Percentiles rank a stretch among this genome's conserved stretches.
Evolutionary conservation across 1,139 yeast species (phyloP).

Genomic region (Hyphopichia wangnamkhiaoensis): DNA sequence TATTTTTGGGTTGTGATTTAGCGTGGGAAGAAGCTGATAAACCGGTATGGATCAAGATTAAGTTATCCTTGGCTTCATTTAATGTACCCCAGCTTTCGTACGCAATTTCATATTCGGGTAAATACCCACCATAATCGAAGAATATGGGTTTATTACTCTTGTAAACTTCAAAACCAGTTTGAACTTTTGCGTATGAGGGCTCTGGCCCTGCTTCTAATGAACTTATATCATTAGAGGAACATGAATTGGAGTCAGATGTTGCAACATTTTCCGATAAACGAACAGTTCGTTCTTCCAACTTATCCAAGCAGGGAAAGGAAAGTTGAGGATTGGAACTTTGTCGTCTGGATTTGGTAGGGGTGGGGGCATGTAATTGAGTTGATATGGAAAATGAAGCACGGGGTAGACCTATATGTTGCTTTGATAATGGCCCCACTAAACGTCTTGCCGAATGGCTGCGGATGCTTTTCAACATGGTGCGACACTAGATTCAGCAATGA

Average conservation of each 20-base stretch:
- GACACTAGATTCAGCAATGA: too few species aligned
- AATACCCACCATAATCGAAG: slow-evolving; percentile 78
- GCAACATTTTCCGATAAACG: slow-evolving; percentile 26
- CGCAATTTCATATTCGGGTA: slow-evolving; percentile 77
- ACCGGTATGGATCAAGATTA: slow-evolving; percentile 84
- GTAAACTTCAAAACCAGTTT: slow-evolving; percentile 66
- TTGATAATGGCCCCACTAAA: neutral
- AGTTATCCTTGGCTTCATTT: slow-evolving; percentile 63
- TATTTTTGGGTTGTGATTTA: slow-evolving; percentile 72
- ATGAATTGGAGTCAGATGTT: slow-evolving; percentile 11
- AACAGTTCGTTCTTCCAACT: slow-evolving; percentile 61
- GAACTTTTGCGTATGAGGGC: slow-evolving; percentile 74
- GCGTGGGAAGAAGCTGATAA: slow-evolving; percentile 94
- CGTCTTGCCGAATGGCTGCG: neutral
- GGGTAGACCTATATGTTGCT: neutral
- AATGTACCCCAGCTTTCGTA: slow-evolving; percentile 90
- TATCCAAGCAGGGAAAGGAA: slow-evolving; percentile 85
- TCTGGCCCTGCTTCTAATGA: slow-evolving; percentile 77
- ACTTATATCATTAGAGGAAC: slow-evolving; percentile 25
- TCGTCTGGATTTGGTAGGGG: slow-evolving; percentile 2
- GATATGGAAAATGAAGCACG: neutral
- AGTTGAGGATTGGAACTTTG: slow-evolving; percentile 58
- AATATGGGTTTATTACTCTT: slow-evolving; percentile 59
- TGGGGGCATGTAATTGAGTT: neutral
- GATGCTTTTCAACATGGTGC: neutral